Evolutionary conservation across 2,329 filamentous ascomycete species (phyloP), one percentile per base, ranked within the genome.

Genomic region (Acrodontium crateriforme): DNA sequence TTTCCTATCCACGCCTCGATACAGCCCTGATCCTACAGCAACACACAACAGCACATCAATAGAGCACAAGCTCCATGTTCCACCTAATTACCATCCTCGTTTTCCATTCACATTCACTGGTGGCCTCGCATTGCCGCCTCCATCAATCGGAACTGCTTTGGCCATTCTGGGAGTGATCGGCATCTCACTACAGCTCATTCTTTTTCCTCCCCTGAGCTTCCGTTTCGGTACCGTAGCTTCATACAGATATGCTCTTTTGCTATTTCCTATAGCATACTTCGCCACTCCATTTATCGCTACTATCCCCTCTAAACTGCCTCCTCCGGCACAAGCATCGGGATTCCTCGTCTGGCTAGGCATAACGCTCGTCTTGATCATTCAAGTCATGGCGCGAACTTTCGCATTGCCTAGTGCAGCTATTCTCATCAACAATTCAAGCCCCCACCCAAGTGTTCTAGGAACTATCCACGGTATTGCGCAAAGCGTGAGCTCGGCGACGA

Each of bases 381-480:
- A 65, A 38, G 59, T 63, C 15, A 34, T 56, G 1, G 62, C 54
- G 2, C 52, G 62, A 4, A 65, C 62, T 0, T 65, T 65, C 32
- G 63, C 68, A 0, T 42, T 77, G 0, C 72, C 73, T 0, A 65
- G 64, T 0, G 63, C 63, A 0, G 63, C 69, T 0, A 75, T 77
- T 3, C 47, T 72, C 19, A 56, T 74, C 9, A 75, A 74, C 32
- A 74, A 75, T 35, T 65, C 60, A 25, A 65, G 65, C 19, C 69
- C 72, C 1, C 63, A 72, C 41, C 60, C 65, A 0, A 59, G 52
- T 18, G 61, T 73, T 2, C 47, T 74, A 7, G 69, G 67, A 0
- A 72, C 66, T 0, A 55, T 74, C 1, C 69, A 74, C 40, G 69
- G 70, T 0, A 55, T 73, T 14, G 69, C 63, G 3, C 67, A 72